A percentile compares a stretch with the other conserved stretches of the same genome.
Conservation (phyloP, 192 early-diverging fungal species). For the Linnemannia exigua region DNA sequence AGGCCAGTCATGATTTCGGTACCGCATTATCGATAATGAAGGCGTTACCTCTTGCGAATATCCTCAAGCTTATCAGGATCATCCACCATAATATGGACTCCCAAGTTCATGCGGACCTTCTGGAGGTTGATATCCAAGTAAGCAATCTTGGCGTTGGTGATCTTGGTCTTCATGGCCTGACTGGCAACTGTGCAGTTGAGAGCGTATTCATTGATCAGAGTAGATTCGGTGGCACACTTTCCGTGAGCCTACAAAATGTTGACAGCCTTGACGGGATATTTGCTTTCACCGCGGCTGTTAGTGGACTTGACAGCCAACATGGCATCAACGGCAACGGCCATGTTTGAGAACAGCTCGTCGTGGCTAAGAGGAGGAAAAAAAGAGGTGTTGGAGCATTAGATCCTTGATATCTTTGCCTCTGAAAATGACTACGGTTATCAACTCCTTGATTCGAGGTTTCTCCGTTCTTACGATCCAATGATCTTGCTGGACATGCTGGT, state of each 20-base stretch:
- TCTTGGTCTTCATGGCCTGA: conserved; percentile 92
- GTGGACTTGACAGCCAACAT: conserved; percentile 92
- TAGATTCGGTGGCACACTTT: conserved; percentile 87
- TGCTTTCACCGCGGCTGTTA: conserved; percentile 84
- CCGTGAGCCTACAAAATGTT: conserved; percentile 98
- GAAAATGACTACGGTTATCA: no score
- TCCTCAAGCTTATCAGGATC: conserved; percentile 98
- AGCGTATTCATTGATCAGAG: conserved; percentile 93
- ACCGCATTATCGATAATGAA: conserved; percentile 7
- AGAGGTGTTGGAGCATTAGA: no score
- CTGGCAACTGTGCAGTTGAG: conserved; percentile 97
- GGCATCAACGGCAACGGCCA: conserved; percentile 95
- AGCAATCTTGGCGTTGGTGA: conserved; percentile 93
- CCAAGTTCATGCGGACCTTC: conserved; percentile 97
- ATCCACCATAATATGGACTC: conserved; percentile 98
- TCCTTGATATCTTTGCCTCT: no score
- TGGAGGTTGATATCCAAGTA: conserved; percentile 99
- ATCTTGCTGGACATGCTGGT: conserved; percentile 99
- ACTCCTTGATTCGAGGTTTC: no score
- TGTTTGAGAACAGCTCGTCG: conserved; percentile 94
- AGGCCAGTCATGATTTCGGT: no score
- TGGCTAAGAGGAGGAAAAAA: no score
- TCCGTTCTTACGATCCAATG: conserved; percentile 91
- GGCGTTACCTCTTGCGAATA: conserved; percentile 82
- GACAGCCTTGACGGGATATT: conserved; percentile 97